Conservation (phyloP, 768 basidiomycete genomes). For the Amanita subjunquillea region DNA sequence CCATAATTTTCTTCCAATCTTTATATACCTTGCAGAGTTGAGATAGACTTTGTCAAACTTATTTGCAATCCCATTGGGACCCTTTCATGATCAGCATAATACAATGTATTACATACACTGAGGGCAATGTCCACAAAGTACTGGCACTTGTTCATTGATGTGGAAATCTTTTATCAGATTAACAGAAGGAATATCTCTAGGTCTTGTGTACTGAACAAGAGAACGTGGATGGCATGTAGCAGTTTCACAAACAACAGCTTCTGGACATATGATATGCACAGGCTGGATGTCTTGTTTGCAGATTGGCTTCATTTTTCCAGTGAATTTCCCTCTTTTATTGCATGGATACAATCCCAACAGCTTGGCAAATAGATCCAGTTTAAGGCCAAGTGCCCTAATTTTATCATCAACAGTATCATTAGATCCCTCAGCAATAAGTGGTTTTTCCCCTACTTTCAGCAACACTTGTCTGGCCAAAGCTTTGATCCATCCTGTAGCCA, state of each 20-base stretch:
- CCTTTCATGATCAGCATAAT: conserved; percentile 3
- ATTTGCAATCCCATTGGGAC: not conserved
- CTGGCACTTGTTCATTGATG: not conserved
- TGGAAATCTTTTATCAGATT: conserved; percentile 1
- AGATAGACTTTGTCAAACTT: conserved; percentile 6
- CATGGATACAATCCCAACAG: not conserved
- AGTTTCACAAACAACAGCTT: not conserved
- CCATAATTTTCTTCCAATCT: conserved; percentile 7
- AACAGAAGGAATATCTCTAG: not conserved
- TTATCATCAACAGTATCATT: not conserved
- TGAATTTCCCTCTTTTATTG: not conserved
- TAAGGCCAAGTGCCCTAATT: not conserved
- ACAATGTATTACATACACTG: not conserved
- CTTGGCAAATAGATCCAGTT: not conserved
- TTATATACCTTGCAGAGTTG: conserved; percentile 8
- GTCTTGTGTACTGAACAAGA: not conserved
- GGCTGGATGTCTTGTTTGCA: not conserved
- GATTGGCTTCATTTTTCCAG: not conserved
- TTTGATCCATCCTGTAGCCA: not conserved
- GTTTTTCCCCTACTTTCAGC: not conserved
- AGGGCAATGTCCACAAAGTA: not conserved
- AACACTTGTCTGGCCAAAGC: not conserved
- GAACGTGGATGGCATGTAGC: not conserved
- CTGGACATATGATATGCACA: conserved; percentile 1
- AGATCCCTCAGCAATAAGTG: not conserved